Evolutionary conservation across 176 grass and related monocot species (phyloP).

Genomic region (Cenchrus purpureus): DNA sequence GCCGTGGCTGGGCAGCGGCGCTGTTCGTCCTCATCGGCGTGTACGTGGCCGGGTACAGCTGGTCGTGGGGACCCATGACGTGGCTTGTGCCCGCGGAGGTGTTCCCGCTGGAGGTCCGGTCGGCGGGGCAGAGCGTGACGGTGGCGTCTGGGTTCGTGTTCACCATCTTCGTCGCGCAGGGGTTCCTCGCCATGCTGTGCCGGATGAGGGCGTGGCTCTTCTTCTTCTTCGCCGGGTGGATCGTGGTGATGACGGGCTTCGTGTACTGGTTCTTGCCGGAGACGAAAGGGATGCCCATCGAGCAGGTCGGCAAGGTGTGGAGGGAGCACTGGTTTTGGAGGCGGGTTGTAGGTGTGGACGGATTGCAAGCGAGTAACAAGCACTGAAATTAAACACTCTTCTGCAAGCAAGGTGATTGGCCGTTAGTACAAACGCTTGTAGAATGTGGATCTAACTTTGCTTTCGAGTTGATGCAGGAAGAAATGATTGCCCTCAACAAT

Average conservation of each 20-base stretch:
- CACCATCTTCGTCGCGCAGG: conserved; percentile 49
- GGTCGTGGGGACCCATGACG: conserved; percentile 59
- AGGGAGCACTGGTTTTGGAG: conserved; percentile 51
- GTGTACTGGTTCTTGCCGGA: conserved; percentile 45
- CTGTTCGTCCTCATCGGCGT: conserved; percentile 50
- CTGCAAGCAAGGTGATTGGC: no score
- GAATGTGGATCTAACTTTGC: no score
- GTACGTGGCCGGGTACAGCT: conserved; percentile 46
- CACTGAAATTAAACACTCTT: no score
- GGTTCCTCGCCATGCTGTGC: conserved; percentile 49
- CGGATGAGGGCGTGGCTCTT: conserved; percentile 46
- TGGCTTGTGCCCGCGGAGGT: conserved; percentile 66
- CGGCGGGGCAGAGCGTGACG: conserved; percentile 40
- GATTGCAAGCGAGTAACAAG: background rate
- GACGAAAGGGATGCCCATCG: conserved; percentile 50
- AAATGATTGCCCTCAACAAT: no score
- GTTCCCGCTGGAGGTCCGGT: conserved; percentile 52
- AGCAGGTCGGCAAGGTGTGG: conserved; percentile 52
- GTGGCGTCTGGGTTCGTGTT: conserved; percentile 46
- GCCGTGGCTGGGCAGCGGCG: background rate
- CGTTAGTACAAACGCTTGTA: no score
- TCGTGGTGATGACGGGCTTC: conserved; percentile 35
- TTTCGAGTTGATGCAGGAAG: no score
- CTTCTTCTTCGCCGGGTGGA: conserved; percentile 60
- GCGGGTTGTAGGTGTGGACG: background rate